Evolutionary conservation across 2,329 filamentous ascomycete genomes (phyloP).

Genomic region (Cryphonectria nitschkei): DNA sequence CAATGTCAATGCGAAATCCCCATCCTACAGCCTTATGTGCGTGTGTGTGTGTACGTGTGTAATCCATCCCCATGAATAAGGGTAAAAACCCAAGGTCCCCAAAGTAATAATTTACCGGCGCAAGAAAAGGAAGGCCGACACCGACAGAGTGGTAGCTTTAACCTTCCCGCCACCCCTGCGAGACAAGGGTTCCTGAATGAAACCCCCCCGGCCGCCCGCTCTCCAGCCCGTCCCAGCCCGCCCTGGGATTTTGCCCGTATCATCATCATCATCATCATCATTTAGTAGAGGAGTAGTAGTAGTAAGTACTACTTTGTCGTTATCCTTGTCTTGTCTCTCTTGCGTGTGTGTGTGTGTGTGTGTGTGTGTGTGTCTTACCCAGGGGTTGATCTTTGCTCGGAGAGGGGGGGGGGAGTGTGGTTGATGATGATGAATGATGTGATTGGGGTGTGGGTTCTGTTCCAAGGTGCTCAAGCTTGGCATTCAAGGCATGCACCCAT

Average conservation of each 20-base stretch:
- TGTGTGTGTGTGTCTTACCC: no score
- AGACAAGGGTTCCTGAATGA: constrained; percentile 16
- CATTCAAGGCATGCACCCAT: background rate
- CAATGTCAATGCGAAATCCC: no score
- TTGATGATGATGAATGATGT: background rate
- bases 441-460: background rate
- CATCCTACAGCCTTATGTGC: no score
- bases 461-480: background rate
- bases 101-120: background rate
- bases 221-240: background rate
- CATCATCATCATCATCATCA: background rate
- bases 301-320: no score
- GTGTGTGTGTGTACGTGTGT: no score
- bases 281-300: no score
- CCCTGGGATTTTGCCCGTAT: constrained; percentile 10
- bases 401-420: no score
- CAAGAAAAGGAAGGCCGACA: constrained; percentile 15
- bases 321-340: no score
- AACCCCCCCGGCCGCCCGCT: constrained; percentile 12
- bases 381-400: no score
- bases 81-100: background rate
- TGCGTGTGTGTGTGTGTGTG: no score
- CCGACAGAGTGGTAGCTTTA: constrained; percentile 29
- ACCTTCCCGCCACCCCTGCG: constrained; percentile 30
- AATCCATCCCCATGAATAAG: no score